phyloP scores from a whole-genome alignment of 176 grass and related monocot genomes.

The Aegilops sharonensis region DNA sequence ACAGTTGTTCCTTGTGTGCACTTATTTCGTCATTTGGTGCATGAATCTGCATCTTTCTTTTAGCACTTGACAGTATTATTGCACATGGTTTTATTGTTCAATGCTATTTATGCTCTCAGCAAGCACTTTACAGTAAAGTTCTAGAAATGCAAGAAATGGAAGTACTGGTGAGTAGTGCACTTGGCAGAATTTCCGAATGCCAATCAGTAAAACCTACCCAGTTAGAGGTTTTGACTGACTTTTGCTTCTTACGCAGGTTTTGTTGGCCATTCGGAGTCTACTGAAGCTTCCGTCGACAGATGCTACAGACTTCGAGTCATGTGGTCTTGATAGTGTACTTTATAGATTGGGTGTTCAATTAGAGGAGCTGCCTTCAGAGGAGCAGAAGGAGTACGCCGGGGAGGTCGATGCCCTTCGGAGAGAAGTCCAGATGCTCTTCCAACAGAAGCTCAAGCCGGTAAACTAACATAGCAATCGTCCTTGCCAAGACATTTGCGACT shows the following conservation, averaged over 20 bases:
- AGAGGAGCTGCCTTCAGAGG: constrained; percentile 57
- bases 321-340: constrained; percentile 39
- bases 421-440: constrained; percentile 64
- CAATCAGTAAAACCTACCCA: background rate
- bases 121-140: background rate
- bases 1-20: background rate
- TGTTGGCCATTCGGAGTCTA: constrained; percentile 68
- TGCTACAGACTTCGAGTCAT: constrained; percentile 50
- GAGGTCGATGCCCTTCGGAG: constrained; percentile 71
- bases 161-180: background rate
- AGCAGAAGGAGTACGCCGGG: constrained; percentile 58
- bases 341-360: constrained; percentile 59
- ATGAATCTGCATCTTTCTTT: background rate
- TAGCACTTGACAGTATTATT: background rate
- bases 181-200: background rate
- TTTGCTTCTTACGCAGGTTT: constrained; percentile 40
- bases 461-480: background rate
- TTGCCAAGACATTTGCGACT: too few species aligned
- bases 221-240: background rate
- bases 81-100: background rate
- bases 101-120: background rate
- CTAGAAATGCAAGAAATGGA: background rate
- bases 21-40: background rate
- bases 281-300: constrained; percentile 56
- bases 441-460: constrained; percentile 63